Evolutionary conservation across 306 rosid genomes (phyloP), one percentile per base, ranked within the genome.

Genomic region (Cicer cuneatum): DNA sequence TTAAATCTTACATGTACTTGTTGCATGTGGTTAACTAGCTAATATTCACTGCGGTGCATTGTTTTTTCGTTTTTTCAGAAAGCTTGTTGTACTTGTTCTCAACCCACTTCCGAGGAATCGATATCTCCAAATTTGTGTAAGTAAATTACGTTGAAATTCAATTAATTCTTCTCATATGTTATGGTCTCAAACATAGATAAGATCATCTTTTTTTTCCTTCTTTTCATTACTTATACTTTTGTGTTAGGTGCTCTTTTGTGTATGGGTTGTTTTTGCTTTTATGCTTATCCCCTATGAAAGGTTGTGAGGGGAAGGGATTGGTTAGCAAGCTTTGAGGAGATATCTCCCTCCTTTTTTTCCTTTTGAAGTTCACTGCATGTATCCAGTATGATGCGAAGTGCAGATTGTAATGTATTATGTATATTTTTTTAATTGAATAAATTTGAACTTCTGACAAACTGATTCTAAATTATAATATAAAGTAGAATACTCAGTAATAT

Each of bases 91-190:
- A 74, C 89, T 18, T 95, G 99, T 85, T 90, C 96, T 81, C 96
- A 86, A 65, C 83, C 97, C 35, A 71, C 86, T 61, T 76, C 93
- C 9, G 99, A 90, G 82, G 97, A 89, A 47, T 92, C 88, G 45
- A 74, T 92, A 71, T 88, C 96, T 75, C 99, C 89, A 74, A 95
- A 95, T 83, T 89, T 95, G 69, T 85, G 99, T 95, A 81, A 90
- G 99, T 74, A 38, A 80, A 65, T n/a, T 35, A 21, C 41, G 40
- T 66, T 47, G 64, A 47, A 72, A 68, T 75, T 56, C 66, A 48
- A 13, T 43, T 80, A 56, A 69, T 43, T 38, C 7, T 29, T 3
- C 66, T 61, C 43, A 80, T 47, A 58, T 62, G 24, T 16, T 74
- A 7, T 29, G 65, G 49, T 65, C 38, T 48, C 10, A 10, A 52